Evolutionary conservation across 176 grass and related monocot species (phyloP).

Genomic region (Cenchrus purpureus): DNA sequence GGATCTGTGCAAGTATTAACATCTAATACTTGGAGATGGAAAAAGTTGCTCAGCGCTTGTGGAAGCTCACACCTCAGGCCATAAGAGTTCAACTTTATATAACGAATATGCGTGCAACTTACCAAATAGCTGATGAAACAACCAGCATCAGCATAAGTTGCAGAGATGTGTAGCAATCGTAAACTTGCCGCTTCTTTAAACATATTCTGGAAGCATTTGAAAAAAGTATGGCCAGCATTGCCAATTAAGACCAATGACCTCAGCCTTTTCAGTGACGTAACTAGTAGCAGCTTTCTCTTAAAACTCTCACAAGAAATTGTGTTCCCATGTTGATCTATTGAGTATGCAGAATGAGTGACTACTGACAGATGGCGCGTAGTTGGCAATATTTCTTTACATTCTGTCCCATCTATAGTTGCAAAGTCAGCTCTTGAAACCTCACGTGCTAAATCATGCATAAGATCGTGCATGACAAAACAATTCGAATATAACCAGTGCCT

Average conservation of each 20-base stretch:
- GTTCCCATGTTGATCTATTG: not conserved
- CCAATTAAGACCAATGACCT: slow-evolving; percentile 46
- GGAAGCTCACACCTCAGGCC: not conserved
- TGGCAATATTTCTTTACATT: not conserved
- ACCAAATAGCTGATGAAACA: not conserved
- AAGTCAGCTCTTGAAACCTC: slow-evolving; percentile 5
- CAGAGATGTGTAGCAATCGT: slow-evolving; percentile 3
- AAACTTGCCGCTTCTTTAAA: not conserved
- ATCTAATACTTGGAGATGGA: slow-evolving; percentile 55
- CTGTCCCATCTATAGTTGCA: not conserved
- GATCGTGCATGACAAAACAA: slow-evolving; percentile 14
- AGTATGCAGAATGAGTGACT: not conserved
- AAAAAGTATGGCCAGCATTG: not conserved
- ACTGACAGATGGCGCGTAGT: slow-evolving; percentile 35
- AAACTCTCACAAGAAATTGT: not conserved
- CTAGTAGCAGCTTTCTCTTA: not conserved
- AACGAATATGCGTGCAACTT: not conserved
- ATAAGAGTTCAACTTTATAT: not conserved
- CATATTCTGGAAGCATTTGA: not conserved
- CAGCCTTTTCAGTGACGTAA: slow-evolving; percentile 17
- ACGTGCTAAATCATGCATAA: slow-evolving; percentile 55
- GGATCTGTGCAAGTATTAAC: not conserved
- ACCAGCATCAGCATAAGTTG: not conserved
- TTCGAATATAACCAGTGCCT: not conserved
- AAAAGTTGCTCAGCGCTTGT: slow-evolving; percentile 20